phyloP scores from a whole-genome alignment of 805 yeast genomes.

The Metschnikowia orientalis region DNA sequence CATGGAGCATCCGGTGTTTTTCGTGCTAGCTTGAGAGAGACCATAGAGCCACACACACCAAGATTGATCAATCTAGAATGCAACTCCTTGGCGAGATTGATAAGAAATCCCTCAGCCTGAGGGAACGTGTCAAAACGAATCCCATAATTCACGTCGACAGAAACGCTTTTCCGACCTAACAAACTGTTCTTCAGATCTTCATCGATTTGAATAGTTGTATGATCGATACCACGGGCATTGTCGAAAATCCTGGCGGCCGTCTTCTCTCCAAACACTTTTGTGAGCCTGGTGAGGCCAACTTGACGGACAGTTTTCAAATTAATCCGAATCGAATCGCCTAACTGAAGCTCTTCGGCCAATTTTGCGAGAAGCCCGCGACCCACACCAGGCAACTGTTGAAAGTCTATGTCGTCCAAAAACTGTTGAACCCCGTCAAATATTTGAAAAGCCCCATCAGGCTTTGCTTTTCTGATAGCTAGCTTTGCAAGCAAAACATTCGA shows the following conservation, averaged over 20 bases:
- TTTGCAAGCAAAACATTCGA: slow-evolving; percentile 73
- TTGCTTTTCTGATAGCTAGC: slow-evolving; percentile 65
- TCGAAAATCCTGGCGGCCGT: slow-evolving; percentile 61
- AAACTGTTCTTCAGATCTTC: slow-evolving; percentile 39
- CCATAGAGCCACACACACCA: slow-evolving; percentile 47
- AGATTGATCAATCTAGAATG: slow-evolving; percentile 46
- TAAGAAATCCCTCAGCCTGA: slow-evolving; percentile 64
- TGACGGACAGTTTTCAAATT: not conserved
- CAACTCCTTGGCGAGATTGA: slow-evolving; percentile 56
- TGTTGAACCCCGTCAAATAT: slow-evolving; percentile 28
- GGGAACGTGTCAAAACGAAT: slow-evolving; percentile 59
- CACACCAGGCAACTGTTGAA: slow-evolving; percentile 56
- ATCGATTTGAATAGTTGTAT: slow-evolving; percentile 52
- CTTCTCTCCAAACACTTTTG: slow-evolving; percentile 58
- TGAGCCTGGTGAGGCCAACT: slow-evolving; percentile 24
- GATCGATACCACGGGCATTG: slow-evolving; percentile 65
- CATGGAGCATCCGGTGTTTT: slow-evolving; percentile 66
- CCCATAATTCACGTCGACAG: slow-evolving; percentile 91
- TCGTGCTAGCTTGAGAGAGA: slow-evolving; percentile 62
- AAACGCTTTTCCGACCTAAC: slow-evolving; percentile 66
- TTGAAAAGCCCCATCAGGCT: slow-evolving; percentile 65
- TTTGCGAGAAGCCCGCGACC: slow-evolving; percentile 50
- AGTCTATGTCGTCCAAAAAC: slow-evolving; percentile 33
- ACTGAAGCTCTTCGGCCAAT: slow-evolving; percentile 32
- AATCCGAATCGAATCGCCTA: slow-evolving; percentile 14